These are phyloP conservation scores for Daldinia vernicosa DNA, from an alignment of 495 filamentous ascomycete species.

Conservation along the genomic window DNA sequence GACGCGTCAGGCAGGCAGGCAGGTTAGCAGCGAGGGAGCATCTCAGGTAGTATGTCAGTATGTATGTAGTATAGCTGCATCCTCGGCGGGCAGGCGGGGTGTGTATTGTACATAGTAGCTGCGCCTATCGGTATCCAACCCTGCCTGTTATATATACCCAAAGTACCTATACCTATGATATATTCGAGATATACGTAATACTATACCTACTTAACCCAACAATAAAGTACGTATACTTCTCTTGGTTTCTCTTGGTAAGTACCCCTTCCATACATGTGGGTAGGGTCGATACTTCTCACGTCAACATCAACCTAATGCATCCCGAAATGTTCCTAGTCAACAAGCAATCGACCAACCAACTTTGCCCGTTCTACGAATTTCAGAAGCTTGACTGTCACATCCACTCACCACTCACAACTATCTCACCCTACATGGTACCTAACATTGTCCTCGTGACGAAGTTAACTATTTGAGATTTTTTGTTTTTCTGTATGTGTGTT, in stretches of 20 bases:
- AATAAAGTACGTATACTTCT: not conserved
- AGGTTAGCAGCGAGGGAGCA: constrained; percentile 5
- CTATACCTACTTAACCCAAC: not conserved
- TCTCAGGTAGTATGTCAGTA: not conserved
- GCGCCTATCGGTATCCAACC: constrained; percentile 25
- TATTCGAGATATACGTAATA: too few species aligned
- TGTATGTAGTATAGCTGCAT: constrained; percentile 21
- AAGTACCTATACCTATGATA: not conserved
- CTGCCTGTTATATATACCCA: not conserved
- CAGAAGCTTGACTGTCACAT: constrained; percentile 43
- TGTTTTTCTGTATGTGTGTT: too few species aligned
- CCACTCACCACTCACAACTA: constrained; percentile 35
- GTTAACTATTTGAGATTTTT: constrained; percentile 10
- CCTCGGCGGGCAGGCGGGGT: constrained; percentile 11
- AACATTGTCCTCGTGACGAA: constrained; percentile 41
- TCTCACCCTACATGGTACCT: constrained; percentile 34
- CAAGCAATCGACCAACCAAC: constrained; percentile 30
- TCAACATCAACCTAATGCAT: constrained; percentile 34
- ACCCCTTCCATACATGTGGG: constrained; percentile 1
- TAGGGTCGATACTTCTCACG: constrained; percentile 24
- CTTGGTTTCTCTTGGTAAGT: not conserved
- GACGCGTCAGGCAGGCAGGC: constrained; percentile 33
- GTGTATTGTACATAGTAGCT: too few species aligned
- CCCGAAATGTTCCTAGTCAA: constrained; percentile 34
- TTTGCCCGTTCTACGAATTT: constrained; percentile 26